These are phyloP conservation scores for Paracoccidioides brasiliensis DNA, from an alignment of 2,329 filamentous ascomycete genomes.

Conservation along the genomic window DNA sequence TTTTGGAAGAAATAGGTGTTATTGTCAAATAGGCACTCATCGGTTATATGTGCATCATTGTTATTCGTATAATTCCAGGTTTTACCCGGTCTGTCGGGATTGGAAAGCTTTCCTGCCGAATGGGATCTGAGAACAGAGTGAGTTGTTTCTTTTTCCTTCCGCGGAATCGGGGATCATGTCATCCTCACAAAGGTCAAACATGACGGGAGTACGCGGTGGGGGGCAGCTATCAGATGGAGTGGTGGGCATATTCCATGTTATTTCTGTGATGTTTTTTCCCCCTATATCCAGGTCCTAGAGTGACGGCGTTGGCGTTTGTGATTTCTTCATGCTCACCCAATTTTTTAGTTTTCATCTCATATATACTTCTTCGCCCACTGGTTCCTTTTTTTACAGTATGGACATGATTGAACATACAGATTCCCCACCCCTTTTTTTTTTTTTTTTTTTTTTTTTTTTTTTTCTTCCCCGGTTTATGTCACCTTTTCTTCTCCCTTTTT, in stretches of 20 bases:
- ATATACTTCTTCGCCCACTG: not conserved
- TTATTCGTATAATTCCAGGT: not conserved
- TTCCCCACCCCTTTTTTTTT: not conserved
- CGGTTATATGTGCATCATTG: not conserved
- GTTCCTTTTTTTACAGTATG: too few species aligned
- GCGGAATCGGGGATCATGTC: not conserved
- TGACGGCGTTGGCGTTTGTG: not conserved
- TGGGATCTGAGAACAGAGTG: not conserved
- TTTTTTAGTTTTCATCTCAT: not conserved
- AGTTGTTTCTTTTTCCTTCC: not conserved
- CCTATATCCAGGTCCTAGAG: not conserved
- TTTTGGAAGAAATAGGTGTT: not conserved
- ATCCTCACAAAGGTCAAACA: not conserved
- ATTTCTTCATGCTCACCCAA: not conserved
- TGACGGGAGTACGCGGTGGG: not conserved
- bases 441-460: not conserved
- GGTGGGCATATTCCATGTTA: too few species aligned
- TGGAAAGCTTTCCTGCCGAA: not conserved
- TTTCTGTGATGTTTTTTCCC: too few species aligned
- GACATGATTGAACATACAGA: too few species aligned
- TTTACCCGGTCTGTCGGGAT: not conserved
- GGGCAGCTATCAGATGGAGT: not conserved
- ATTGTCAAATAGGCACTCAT: not conserved
- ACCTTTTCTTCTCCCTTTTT: not conserved
- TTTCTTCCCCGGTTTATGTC: not conserved